Base-by-base conservation (phyloP, 306 rosid genomes). In the Cercis canadensis region DNA sequence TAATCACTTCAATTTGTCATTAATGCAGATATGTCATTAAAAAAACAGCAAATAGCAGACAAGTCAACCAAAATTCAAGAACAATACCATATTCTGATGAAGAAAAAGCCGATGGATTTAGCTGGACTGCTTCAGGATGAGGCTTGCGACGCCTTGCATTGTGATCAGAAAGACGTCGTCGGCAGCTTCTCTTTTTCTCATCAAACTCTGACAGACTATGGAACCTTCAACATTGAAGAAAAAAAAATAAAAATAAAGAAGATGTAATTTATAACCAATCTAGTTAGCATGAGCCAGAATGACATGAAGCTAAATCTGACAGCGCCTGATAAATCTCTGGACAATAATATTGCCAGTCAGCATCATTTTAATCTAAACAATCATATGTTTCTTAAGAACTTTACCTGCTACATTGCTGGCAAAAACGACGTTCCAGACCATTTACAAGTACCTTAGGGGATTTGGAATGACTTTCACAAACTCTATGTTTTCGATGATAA, bases 321-420 rank as follows among this genome's bases (percentile, higher is more conserved):
- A 24, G 36, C 4, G 32, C 69, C 3, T 49, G 36, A 72, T 37
- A 5, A 52, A 57, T 15, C 54, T n/a, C 15, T 15, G 61, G 21
- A 67, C 54, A 62, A 58, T 65, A 62, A 43, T 13, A 5, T 16
- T 72, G 60, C 15, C 67, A 34, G 53, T 47, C 44, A 65, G 36
- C 33, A 15, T 34, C 12, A 77, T 18, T 55, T 69, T 64, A 62
- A 34, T 49, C 39, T 8, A 31, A 50, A 29, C 21, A 69, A 74
- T 43, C 18, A 40, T 14, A 29, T 39, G 36, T 60, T 56, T 40
- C 12, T 18, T 15, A 54, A 79, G 60, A 61, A 77, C 36, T 69
- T 78, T 82, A 93, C 98, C 98, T 87, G 85, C 98, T 93, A 67
- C 98, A 90, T 56, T 93, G 97, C 81, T 93, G 98, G 86, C 98